These are phyloP conservation scores for Besnoitia besnoiti DNA, from an alignment of 169 alveolate species.

Conservation along the genomic window DNA sequence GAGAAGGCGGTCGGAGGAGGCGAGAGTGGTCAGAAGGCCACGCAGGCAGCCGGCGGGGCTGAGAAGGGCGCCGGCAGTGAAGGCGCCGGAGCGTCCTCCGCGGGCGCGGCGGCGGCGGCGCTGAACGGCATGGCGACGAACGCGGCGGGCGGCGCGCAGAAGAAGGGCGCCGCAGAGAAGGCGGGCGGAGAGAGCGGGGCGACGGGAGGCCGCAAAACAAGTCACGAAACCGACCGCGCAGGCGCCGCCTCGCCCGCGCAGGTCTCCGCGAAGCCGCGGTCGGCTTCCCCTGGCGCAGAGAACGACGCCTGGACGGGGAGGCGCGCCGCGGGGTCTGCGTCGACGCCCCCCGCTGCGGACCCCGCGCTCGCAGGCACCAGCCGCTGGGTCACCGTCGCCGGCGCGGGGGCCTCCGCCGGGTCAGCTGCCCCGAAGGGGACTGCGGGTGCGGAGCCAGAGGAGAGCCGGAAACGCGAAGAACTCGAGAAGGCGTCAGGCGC, in stretches of 20 bases:
- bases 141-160: too few relatives aligned
- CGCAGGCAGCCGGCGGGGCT: background rate
- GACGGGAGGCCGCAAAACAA: background rate
- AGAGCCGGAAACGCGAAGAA: background rate
- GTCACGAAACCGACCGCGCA: background rate
- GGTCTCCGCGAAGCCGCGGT: background rate
- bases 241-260: background rate
- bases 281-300: background rate
- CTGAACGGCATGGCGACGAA: too few relatives aligned
- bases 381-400: background rate
- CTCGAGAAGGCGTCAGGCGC: background rate
- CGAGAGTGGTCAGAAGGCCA: too few relatives aligned
- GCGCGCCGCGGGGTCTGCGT: background rate
- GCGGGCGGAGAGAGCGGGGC: background rate
- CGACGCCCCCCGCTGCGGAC: background rate
- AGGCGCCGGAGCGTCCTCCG: too few relatives aligned
- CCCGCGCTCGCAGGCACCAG: background rate
- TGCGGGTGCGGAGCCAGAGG: background rate
- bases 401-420: too few relatives aligned
- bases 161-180: background rate
- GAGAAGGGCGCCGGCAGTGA: background rate
- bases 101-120: too few relatives aligned
- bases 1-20: background rate
- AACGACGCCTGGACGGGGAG: background rate
- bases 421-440: too few relatives aligned